Conservation (phyloP, 2,329 filamentous ascomycete species). For the Coniochaeta sp. region DNA sequence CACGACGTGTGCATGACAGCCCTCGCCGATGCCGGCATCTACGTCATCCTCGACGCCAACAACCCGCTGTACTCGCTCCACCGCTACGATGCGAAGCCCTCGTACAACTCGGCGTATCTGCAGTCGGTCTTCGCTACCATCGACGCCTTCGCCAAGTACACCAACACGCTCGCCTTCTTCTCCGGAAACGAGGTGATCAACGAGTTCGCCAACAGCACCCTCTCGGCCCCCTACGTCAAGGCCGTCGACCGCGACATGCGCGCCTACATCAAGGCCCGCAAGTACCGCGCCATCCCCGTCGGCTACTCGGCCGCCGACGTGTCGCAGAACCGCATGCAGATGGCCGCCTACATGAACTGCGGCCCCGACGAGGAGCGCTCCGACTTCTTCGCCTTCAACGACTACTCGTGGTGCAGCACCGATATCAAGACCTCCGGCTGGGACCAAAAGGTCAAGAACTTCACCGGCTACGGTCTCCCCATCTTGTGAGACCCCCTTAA, state of each 20-base stretch:
- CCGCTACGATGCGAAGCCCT: conserved; percentile 61
- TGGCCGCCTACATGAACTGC: conserved; percentile 91
- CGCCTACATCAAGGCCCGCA: conserved; percentile 56
- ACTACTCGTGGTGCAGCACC: conserved; percentile 80
- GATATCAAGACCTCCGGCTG: conserved; percentile 68
- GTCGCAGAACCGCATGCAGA: conserved; percentile 75
- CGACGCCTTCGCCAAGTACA: conserved; percentile 73
- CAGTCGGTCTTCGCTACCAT: conserved; percentile 82
- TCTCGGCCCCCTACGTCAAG: conserved; percentile 67
- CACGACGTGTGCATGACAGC: conserved; percentile 82
- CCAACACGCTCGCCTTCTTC: conserved; percentile 83
- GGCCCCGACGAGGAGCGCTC: conserved; percentile 75
- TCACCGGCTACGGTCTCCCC: conserved; percentile 77
- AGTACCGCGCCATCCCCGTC: conserved; percentile 62
- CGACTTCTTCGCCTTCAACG: conserved; percentile 87
- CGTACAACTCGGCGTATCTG: conserved; percentile 83
- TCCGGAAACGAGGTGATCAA: conserved; percentile 79
- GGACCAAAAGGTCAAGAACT: conserved; percentile 83
- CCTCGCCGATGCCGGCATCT: conserved; percentile 79
- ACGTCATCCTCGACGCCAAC: conserved; percentile 88
- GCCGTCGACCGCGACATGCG: conserved; percentile 72
- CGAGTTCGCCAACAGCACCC: conserved; percentile 53
- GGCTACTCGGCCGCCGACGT: conserved; percentile 78
- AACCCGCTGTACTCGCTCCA: conserved; percentile 84
- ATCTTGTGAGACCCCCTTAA: conserved; percentile 60